phyloP scores from a whole-genome alignment of 805 yeast species.

The Metschnikowia orientalis region DNA sequence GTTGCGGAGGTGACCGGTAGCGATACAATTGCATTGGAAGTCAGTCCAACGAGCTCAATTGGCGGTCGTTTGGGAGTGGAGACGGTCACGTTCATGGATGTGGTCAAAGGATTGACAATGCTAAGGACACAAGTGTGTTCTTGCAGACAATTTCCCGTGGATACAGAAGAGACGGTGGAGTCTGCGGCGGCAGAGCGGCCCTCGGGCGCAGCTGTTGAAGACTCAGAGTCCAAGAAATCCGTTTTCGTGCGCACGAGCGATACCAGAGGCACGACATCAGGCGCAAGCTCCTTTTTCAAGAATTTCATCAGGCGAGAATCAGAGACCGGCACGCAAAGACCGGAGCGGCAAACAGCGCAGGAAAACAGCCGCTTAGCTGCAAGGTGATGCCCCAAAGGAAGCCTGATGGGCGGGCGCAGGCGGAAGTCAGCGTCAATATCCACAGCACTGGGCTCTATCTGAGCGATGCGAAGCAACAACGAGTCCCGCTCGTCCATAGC shows the following conservation, averaged over 20 bases:
- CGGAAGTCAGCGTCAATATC: conserved; percentile 11
- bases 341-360: conserved; percentile 29
- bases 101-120: conserved; percentile 29
- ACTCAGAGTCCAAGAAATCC: not conserved
- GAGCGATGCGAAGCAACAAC: conserved; percentile 5
- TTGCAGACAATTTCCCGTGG: too few relatives aligned
- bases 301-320: conserved; percentile 29
- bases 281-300: conserved; percentile 28
- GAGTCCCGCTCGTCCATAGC: conserved; percentile 8
- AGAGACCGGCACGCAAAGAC: conserved; percentile 23
- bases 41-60: conserved; percentile 5
- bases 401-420: not conserved
- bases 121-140: conserved; percentile 27
- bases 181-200: not conserved
- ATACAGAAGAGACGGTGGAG: not conserved
- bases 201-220: not conserved
- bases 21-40: conserved; percentile 4
- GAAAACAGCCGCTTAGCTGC: conserved; percentile 22
- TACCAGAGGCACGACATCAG: conserved; percentile 32
- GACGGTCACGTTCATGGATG: conserved; percentile 19
- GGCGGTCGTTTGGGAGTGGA: conserved; percentile 23
- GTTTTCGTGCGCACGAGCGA: conserved; percentile 13
- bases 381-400: conserved; percentile 27
- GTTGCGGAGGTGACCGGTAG: conserved; percentile 25
- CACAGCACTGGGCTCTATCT: conserved; percentile 4